Evolutionary conservation across 2,329 filamentous ascomycete genomes (phyloP).

Genomic region (Didymosphaeria variabile): DNA sequence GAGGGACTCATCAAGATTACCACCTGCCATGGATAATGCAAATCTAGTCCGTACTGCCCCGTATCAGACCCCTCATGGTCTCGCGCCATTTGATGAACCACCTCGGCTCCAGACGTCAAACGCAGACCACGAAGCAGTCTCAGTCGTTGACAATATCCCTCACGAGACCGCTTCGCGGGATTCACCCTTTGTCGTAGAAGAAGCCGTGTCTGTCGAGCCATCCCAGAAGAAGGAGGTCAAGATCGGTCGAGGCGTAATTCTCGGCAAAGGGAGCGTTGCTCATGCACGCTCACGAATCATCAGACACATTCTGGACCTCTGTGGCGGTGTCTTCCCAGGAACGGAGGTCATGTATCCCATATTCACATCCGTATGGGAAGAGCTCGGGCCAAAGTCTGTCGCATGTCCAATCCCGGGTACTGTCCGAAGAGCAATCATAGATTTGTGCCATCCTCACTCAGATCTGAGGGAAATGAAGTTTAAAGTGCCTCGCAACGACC

Average conservation of each 20-base stretch:
- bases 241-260: slow-evolving; percentile 31
- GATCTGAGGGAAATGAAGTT: slow-evolving; percentile 60
- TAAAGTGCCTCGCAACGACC: slow-evolving; percentile 27
- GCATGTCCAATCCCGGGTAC: slow-evolving; percentile 63
- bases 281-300: slow-evolving; percentile 59
- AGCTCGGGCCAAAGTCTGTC: slow-evolving; percentile 47
- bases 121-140: not conserved
- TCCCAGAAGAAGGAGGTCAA: not conserved
- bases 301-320: slow-evolving; percentile 62
- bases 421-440: slow-evolving; percentile 59
- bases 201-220: not conserved
- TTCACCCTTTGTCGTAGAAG: not conserved
- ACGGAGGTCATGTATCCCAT: slow-evolving; percentile 64
- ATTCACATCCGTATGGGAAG: slow-evolving; percentile 63
- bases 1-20: not conserved
- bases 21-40: slow-evolving; percentile 30
- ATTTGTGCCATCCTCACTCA: slow-evolving; percentile 55
- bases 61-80: slow-evolving; percentile 29
- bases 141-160: not conserved
- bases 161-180: not conserved
- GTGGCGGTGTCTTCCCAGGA: slow-evolving; percentile 64
- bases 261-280: slow-evolving; percentile 55
- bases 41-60: slow-evolving; percentile 2
- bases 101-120: not conserved
- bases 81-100: not conserved